Evolutionary conservation across 1,139 yeast species (phyloP).

Genomic region (Candida tetrigidarum): DNA sequence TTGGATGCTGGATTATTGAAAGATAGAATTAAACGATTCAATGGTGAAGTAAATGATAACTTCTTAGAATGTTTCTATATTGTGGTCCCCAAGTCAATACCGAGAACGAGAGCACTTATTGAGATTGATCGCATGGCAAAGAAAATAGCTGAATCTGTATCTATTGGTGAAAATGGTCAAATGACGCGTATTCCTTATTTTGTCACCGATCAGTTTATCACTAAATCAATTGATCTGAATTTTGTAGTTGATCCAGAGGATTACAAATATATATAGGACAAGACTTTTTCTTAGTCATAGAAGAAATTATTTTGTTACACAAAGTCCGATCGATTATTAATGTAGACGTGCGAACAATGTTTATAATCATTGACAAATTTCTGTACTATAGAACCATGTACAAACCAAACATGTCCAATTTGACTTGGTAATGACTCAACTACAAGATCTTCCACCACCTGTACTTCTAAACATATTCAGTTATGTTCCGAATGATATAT

Average conservation of each 20-base stretch:
- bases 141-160: conserved; percentile 25
- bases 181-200: conserved; percentile 46
- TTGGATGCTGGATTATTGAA: conserved; percentile 14
- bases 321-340: no score
- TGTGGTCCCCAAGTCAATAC: conserved; percentile 19
- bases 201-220: conserved; percentile 48
- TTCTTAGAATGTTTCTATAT: conserved; percentile 29
- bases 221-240: conserved; percentile 40
- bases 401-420: no score
- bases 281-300: no score
- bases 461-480: background rate
- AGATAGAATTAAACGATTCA: conserved; percentile 33
- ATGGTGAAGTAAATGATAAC: conserved; percentile 29
- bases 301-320: no score
- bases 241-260: conserved; percentile 53
- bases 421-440: background rate
- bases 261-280: conserved; percentile 19
- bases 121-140: conserved; percentile 21
- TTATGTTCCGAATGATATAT: background rate
- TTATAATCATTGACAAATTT: no score
- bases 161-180: conserved; percentile 18
- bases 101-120: conserved; percentile 9
- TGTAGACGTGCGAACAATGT: no score
- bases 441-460: background rate
- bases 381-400: no score